These are phyloP conservation scores for Suillus alpinus DNA, from an alignment of 768 basidiomycete species.

Conservation along the genomic window DNA sequence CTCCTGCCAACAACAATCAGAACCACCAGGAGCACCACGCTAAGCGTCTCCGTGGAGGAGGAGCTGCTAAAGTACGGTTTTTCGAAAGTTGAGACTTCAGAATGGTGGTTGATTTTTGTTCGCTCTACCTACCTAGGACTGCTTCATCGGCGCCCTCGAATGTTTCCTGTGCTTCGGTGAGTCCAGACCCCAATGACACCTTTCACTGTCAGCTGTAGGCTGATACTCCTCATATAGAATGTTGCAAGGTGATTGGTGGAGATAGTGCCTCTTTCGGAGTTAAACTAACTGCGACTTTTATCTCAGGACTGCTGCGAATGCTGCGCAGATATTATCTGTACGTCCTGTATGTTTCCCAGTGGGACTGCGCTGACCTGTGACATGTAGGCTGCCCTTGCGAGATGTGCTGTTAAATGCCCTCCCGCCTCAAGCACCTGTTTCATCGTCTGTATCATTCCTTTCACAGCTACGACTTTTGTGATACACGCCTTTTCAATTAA, in stretches of 20 bases:
- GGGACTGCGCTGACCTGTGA: not conserved
- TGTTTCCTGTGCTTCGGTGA: slow-evolving; percentile 76
- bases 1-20: slow-evolving; percentile 33
- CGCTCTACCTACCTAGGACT: slow-evolving; percentile 50
- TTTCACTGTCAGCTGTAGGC: not conserved
- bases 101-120: slow-evolving; percentile 1
- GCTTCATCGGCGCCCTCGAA: slow-evolving; percentile 56
- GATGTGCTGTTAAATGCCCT: slow-evolving; percentile 29
- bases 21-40: slow-evolving; percentile 45
- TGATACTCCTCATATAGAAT: slow-evolving; percentile 40
- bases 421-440: not conserved
- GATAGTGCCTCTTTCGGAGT: not conserved
- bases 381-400: slow-evolving; percentile 73
- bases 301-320: slow-evolving; percentile 69
- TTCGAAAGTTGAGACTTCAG: not conserved
- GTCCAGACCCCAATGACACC: slow-evolving; percentile 19
- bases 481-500: not conserved
- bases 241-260: slow-evolving; percentile 54
- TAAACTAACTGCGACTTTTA: not conserved
- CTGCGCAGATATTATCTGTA: slow-evolving; percentile 67
- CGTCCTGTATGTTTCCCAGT: slow-evolving; percentile 20
- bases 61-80: slow-evolving; percentile 55
- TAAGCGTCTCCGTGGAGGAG: slow-evolving; percentile 66
- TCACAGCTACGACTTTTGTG: not conserved
- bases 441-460: not conserved